phyloP scores from a whole-genome alignment of 169 alveolate species.

The Eimeria maxima region DNA sequence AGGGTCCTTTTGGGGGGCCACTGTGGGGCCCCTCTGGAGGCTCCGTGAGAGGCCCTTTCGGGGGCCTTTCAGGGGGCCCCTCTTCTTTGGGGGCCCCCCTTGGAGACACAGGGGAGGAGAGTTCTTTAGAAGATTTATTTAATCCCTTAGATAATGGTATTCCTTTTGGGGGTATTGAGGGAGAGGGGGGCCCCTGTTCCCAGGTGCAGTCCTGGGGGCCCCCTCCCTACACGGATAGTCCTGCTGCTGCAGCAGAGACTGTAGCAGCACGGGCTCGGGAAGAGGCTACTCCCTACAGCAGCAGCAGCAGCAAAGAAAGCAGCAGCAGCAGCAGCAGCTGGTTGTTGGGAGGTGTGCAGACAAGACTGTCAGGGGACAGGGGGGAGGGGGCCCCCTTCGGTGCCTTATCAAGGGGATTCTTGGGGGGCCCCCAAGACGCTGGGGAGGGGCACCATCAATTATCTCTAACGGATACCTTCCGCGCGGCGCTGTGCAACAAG shows the following conservation, averaged over 20 bases:
- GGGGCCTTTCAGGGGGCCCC: constrained; percentile 4
- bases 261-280: not conserved
- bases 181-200: not conserved
- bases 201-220: not conserved
- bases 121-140: not conserved
- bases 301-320: not conserved
- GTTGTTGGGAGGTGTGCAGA: not conserved
- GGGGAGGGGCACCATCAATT: not conserved
- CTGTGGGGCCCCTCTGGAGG: too few species aligned
- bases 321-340: constrained; percentile 32
- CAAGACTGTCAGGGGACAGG: not conserved
- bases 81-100: not conserved
- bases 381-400: not conserved
- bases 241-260: constrained; percentile 5
- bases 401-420: not conserved
- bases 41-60: too few species aligned
- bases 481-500: constrained; percentile 13
- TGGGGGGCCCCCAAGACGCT: too few species aligned
- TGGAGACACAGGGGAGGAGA: not conserved
- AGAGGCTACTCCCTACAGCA: too few species aligned
- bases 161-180: not conserved
- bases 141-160: not conserved
- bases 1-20: too few species aligned
- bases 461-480: not conserved
- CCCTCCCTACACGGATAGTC: not conserved